Base-by-base conservation (phyloP, 2,329 filamentous ascomycete genomes). In the Lachnellula subtilissima region DNA sequence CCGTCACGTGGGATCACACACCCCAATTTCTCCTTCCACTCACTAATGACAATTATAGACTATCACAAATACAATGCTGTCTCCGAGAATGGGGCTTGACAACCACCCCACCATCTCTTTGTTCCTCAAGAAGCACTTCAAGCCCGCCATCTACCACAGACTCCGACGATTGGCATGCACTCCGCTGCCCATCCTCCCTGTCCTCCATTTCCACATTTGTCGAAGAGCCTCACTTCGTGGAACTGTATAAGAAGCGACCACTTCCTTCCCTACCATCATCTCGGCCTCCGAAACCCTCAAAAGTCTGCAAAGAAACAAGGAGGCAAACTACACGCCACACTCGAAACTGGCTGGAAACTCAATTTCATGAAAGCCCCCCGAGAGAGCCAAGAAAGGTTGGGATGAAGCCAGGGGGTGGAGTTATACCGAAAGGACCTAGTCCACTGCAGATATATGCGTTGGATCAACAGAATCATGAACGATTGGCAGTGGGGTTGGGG, bases 51-150 rank as follows among this genome's bases (percentile, higher is more conserved):
- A 15, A 14, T 1, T 15, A 39, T 48, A 67, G 64, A 42, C 25
- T 59, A 36, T 42, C 54, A 47, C 64, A 65, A 46, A 53, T 67
- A 11, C 57, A 57, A 45, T 48, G 39, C 11, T 65, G 61, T 46
- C 53, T 67, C 3, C 19, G 39, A 15, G 58, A 61, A 19, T 65
- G 64, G 61, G 45, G 50, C 11, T 47, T 65, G n/a, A 45, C 2
- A 1, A 43, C 52, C 12, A 43, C 48, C n/a, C 35, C 53, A 25
- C 43, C 51, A 35, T 47, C 53, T 40, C 28, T 17, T 15, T 50
- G 54, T 35, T 57, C 54, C 11, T 39, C 46, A 15, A 45, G 39
- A 28, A 49, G 46, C 15, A 36, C 32, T 14, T 53, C 50, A 9
- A 51, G 50, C 5, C 28, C 22, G 9, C 32, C 43, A 9, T 56